Base-by-base conservation (phyloP, 164 flowering plant genomes). In the Sextonia rubra region DNA sequence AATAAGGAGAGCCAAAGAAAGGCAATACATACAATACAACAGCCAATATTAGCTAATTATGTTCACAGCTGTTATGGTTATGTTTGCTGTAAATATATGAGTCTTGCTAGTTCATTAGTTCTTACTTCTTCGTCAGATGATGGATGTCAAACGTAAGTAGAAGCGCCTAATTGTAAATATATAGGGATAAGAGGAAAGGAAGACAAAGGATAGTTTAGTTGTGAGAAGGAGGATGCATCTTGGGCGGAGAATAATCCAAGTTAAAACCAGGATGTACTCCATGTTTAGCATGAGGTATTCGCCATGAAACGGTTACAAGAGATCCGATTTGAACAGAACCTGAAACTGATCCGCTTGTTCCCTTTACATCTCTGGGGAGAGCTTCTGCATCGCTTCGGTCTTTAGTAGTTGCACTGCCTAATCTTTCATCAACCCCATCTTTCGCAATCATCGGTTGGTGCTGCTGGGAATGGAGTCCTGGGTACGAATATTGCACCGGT, bases 211-310 rank as follows among this genome's bases (percentile, higher is more conserved):
- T 18, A 18, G 25, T n/a, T 85, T 78, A 89, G 83, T 89, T 88
- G 80, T 89, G 89, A 71, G 82, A 78, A 60, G 94, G 91, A 77
- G 94, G 94, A 69, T 89, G 90, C 24, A 86, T 86, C 79, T 83
- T 85, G 23, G 94, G 91, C 44, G 88, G 90, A 48, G 84, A 69
- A 76, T 89, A 89, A 62, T 89, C 94, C 64, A 80, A 69, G 75
- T 83, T 82, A 74, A 77, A 78, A 60, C 77, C 80, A 8, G 75
- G 77, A 47, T 75, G 70, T 25, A 75, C 78, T 22, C 65, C 61
- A 24, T 75, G 72, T 72, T 74, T 77, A 67, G 76, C 77, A 49
- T 60, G 80, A 52, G 80, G 80, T 55, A 76, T 68, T 48, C 66
- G 74, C 76, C 76, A 79, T 67, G 76, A 68, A 77, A 79, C 74